phyloP scores from a whole-genome alignment of 805 yeast species.

The Teunomyces panamensis region DNA sequence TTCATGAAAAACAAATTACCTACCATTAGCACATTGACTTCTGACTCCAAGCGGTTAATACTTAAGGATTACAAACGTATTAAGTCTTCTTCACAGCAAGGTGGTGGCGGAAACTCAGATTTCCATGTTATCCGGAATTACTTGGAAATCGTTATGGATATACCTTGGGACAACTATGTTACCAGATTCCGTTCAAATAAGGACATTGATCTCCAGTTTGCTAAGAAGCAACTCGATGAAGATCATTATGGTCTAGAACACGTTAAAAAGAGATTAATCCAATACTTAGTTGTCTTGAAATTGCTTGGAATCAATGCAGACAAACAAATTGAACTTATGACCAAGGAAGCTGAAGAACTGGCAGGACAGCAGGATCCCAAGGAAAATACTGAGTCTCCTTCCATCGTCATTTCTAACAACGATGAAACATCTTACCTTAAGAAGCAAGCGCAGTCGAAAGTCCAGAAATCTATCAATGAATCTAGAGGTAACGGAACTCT shows the following conservation, averaged over 20 bases:
- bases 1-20: conserved; percentile 39
- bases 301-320: conserved; percentile 45
- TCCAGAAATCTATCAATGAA: conserved; percentile 14
- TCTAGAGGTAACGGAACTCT: conserved; percentile 9
- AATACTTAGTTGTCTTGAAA: conserved; percentile 76
- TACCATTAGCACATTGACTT: conserved; percentile 27
- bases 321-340: conserved; percentile 11
- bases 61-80: conserved; percentile 54
- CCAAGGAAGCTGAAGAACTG: conserved; percentile 8
- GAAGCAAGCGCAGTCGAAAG: conserved; percentile 20
- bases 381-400: neutral
- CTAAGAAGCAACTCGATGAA: conserved; percentile 35
- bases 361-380: conserved; percentile 4
- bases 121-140: conserved; percentile 63
- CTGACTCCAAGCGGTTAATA: conserved; percentile 40
- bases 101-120: conserved; percentile 46
- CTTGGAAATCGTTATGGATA: conserved; percentile 61
- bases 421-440: conserved; percentile 31
- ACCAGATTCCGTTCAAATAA: conserved; percentile 34
- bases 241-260: conserved; percentile 44
- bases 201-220: conserved; percentile 47
- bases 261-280: conserved; percentile 72
- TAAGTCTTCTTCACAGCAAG: conserved; percentile 45
- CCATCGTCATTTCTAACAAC: conserved; percentile 33
- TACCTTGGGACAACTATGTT: conserved; percentile 53